phyloP scores from a whole-genome alignment of 768 basidiomycete genomes.

The Floccularia luteovirens region DNA sequence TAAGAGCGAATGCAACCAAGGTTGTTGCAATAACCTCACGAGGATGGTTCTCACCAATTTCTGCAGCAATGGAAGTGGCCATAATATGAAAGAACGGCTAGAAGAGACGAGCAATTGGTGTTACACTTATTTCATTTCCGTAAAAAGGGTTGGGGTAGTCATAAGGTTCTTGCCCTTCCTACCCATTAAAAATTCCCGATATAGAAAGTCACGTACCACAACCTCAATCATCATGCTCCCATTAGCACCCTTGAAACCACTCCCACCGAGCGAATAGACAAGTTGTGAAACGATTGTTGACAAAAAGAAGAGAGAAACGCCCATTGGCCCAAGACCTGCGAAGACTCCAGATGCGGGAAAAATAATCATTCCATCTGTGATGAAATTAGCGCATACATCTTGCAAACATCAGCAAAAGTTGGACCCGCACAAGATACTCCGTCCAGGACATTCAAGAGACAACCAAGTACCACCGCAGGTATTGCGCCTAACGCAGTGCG shows the following conservation, averaged over 20 bases:
- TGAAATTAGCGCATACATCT: neutral
- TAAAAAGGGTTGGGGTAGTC: neutral
- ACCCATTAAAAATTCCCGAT: too few species aligned
- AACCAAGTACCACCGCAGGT: slow-evolving; percentile 83
- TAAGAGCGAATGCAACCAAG: slow-evolving; percentile 80
- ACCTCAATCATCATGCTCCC: slow-evolving; percentile 99
- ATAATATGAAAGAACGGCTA: slow-evolving; percentile 96
- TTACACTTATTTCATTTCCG: neutral
- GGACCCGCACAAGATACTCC: slow-evolving; percentile 76
- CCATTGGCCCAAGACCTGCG: slow-evolving; percentile 72
- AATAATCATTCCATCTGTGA: slow-evolving; percentile 86
- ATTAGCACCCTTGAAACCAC: slow-evolving; percentile 84
- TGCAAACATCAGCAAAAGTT: neutral
- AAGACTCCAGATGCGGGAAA: slow-evolving; percentile 86
- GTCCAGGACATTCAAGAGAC: slow-evolving; percentile 85
- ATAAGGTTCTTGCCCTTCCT: too few species aligned
- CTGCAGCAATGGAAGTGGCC: slow-evolving; percentile 62
- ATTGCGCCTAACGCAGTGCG: slow-evolving; percentile 35
- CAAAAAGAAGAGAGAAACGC: slow-evolving; percentile 94
- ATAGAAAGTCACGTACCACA: slow-evolving; percentile 70
- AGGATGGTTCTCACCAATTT: slow-evolving; percentile 66
- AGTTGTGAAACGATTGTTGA: slow-evolving; percentile 79
- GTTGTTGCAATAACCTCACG: slow-evolving; percentile 85
- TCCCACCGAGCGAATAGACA: slow-evolving; percentile 80
- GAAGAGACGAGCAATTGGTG: neutral